Evolutionary conservation across 2,329 filamentous ascomycete genomes (phyloP).

Genomic region (Gaeumannomyces sp.): DNA sequence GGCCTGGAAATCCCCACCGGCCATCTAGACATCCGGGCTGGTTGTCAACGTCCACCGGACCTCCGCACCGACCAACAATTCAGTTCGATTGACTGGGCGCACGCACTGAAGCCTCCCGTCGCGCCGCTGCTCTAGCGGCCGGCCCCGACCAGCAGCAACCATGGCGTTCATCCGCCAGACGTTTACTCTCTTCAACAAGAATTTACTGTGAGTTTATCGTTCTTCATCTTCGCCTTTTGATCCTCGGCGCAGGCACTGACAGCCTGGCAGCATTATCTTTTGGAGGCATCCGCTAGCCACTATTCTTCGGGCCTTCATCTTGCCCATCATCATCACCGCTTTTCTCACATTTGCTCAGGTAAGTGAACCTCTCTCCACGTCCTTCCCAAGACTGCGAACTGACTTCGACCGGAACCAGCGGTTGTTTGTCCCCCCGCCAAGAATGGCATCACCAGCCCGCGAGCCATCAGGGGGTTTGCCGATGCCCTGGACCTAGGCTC

Average conservation of each 20-base stretch:
- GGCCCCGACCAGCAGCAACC: neutral
- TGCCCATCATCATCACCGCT: conserved; percentile 51
- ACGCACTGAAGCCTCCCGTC: too few relatives aligned
- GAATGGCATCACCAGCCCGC: conserved; percentile 63
- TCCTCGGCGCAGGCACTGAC: too few relatives aligned
- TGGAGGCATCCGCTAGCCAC: conserved; percentile 47
- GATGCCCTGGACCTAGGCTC: conserved; percentile 55
- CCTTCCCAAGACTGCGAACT: too few relatives aligned
- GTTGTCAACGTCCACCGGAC: too few relatives aligned
- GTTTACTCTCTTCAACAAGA: conserved; percentile 56
- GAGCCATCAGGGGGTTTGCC: conserved; percentile 56
- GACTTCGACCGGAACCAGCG: conserved; percentile 39
- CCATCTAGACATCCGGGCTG: too few relatives aligned
- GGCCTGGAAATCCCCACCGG: too few relatives aligned
- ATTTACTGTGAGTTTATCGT: conserved; percentile 34
- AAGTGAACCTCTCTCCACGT: too few relatives aligned
- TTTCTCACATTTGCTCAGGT: conserved; percentile 57
- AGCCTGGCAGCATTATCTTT: conserved; percentile 36
- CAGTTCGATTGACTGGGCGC: too few relatives aligned
- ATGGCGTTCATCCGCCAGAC: conserved; percentile 44
- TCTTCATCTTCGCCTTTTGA: too few relatives aligned
- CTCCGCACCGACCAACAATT: too few relatives aligned
- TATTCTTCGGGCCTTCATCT: conserved; percentile 49
- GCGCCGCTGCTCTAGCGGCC: too few relatives aligned
- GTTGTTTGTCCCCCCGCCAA: conserved; percentile 73